phyloP scores from a whole-genome alignment of 495 filamentous ascomycete species.

The Talaromyces nanjingensis region DNA sequence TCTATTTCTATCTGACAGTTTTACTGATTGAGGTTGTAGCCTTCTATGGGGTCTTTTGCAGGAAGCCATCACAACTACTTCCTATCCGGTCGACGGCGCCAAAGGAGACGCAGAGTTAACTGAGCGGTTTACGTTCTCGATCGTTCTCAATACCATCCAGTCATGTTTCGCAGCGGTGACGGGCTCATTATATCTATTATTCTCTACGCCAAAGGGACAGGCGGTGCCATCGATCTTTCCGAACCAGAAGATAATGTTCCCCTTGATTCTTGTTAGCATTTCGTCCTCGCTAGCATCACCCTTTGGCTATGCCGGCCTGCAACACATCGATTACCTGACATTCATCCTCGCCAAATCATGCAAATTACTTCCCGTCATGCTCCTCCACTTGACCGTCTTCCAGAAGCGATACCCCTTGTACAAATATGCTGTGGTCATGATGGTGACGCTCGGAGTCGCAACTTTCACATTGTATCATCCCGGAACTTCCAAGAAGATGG shows the following conservation, averaged over 20 bases:
- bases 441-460: slow-evolving; percentile 87
- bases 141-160: slow-evolving; percentile 95
- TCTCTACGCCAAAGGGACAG: slow-evolving; percentile 51
- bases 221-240: slow-evolving; percentile 67
- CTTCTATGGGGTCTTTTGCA: slow-evolving; percentile 94
- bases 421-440: slow-evolving; percentile 87
- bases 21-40: slow-evolving; percentile 36
- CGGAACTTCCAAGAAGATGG: slow-evolving; percentile 61
- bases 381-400: slow-evolving; percentile 89
- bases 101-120: slow-evolving; percentile 42
- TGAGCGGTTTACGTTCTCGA: slow-evolving; percentile 78
- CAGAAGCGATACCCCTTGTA: slow-evolving; percentile 85
- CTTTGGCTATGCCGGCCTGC: slow-evolving; percentile 88
- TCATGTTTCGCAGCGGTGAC: slow-evolving; percentile 78
- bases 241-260: slow-evolving; percentile 58
- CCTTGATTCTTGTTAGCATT: slow-evolving; percentile 79
- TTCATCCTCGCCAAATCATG: slow-evolving; percentile 97
- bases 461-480: slow-evolving; percentile 89
- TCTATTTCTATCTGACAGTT: background rate
- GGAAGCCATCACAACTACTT: slow-evolving; percentile 95
- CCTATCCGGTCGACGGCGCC: slow-evolving; percentile 47
- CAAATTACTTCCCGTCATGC: slow-evolving; percentile 97
- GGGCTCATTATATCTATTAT: slow-evolving; percentile 73
- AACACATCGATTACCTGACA: slow-evolving; percentile 97
- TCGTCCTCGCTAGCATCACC: slow-evolving; percentile 84